These are phyloP conservation scores for Hypocreales sp. DNA, from an alignment of 2,329 filamentous ascomycete species.

Conservation along the genomic window DNA sequence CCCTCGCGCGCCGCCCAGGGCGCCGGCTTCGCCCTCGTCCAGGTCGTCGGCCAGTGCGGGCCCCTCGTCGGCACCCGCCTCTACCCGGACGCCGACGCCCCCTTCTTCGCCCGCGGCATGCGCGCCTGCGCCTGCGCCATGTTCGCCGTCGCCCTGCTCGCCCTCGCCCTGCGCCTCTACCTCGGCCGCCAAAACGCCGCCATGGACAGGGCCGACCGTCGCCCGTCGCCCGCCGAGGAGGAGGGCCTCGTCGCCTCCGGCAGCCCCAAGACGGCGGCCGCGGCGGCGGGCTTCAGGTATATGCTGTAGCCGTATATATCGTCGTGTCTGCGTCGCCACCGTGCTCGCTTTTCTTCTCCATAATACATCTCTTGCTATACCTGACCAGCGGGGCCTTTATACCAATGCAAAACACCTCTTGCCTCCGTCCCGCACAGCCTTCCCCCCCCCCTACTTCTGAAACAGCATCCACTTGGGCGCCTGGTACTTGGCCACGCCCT, in stretches of 20 bases:
- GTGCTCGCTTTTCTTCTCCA: too few species aligned
- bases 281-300: conserved; percentile 25
- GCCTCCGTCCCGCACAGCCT: neutral
- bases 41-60: conserved; percentile 68
- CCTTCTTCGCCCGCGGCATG: conserved; percentile 50
- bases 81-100: conserved; percentile 44
- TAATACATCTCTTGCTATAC: too few species aligned
- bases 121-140: conserved; percentile 46
- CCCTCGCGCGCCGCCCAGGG: conserved; percentile 52
- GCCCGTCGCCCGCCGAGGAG: conserved; percentile 15
- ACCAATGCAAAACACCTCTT: neutral
- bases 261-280: conserved; percentile 7
- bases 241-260: conserved; percentile 22
- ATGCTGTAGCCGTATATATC: conserved; percentile 20
- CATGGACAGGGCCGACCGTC: conserved; percentile 20
- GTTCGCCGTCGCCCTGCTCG: conserved; percentile 41
- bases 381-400: too few species aligned
- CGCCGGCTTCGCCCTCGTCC: conserved; percentile 64
- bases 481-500: conserved; percentile 16
- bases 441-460: conserved; percentile 2
- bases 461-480: conserved; percentile 18
- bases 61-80: conserved; percentile 54
- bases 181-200: conserved; percentile 34
- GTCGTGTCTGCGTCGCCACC: too few species aligned
- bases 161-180: conserved; percentile 35